Evolutionary conservation across 768 basidiomycete species (phyloP).

Genomic region (Suillus weaverae): DNA sequence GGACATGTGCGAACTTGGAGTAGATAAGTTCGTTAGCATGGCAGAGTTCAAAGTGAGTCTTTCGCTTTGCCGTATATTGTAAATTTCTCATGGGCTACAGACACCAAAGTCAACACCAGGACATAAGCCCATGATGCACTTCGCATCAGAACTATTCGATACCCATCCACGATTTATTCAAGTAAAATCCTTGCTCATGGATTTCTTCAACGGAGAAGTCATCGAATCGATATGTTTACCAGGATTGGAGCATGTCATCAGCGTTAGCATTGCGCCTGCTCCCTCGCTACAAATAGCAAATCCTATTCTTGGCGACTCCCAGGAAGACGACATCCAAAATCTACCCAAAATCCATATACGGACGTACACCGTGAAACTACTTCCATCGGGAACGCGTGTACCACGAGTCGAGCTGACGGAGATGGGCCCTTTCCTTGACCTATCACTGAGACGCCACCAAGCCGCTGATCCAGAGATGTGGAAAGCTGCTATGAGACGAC

Average conservation of each 20-base stretch:
- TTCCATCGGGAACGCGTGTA: conserved; percentile 73
- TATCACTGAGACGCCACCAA: conserved; percentile 73
- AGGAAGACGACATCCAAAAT: conserved; percentile 38
- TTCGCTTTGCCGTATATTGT: background rate
- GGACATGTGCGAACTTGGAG: conserved; percentile 94
- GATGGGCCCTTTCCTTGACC: conserved; percentile 91
- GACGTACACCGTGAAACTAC: conserved; percentile 74
- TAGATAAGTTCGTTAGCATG: conserved; percentile 81
- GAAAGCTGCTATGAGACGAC: conserved; percentile 78
- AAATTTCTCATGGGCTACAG: conserved; percentile 37
- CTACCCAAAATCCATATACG: conserved; percentile 89
- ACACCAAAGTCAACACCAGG: conserved; percentile 87
- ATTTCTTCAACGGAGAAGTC: conserved; percentile 87
- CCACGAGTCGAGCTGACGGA: conserved; percentile 82
- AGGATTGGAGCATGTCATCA: conserved; percentile 87
- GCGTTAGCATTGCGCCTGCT: conserved; percentile 70
- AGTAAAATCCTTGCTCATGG: conserved; percentile 87
- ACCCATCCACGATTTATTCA: conserved; percentile 90
- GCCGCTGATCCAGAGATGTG: conserved; percentile 75
- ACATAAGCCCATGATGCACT: conserved; percentile 91
- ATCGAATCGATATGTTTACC: conserved; percentile 81
- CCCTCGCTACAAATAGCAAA: conserved; percentile 50
- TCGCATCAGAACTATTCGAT: conserved; percentile 93
- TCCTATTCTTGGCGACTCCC: conserved; percentile 17
- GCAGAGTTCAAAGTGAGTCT: conserved; percentile 73